Percentiles rank a stretch among this genome's conserved stretches.
These are phyloP conservation scores for Lentinus polychrous DNA, from an alignment of 1,284 basidiomycete species.

Conservation along the genomic window DNA sequence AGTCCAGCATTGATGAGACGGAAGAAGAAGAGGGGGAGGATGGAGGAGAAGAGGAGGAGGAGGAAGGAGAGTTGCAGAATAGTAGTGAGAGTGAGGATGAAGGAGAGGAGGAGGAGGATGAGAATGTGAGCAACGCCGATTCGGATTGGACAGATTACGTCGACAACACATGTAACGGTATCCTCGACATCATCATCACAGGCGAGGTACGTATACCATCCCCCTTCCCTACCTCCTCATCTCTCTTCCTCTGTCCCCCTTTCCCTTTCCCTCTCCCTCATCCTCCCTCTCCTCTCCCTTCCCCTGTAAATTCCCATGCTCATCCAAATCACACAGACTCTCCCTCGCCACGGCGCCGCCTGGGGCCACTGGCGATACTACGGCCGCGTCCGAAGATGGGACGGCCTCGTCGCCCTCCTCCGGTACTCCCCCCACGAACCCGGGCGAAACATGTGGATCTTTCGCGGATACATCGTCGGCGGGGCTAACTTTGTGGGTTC, in stretches of 20 bases:
- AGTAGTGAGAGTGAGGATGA: too few species aligned
- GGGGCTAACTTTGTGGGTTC: constrained; percentile 61
- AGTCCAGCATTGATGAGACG: constrained; percentile 19
- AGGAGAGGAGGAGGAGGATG: constrained; percentile 6
- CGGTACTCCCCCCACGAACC: constrained; percentile 28
- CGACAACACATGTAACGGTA: constrained; percentile 37
- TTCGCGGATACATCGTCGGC: constrained; percentile 64
- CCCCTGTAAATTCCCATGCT: not conserved
- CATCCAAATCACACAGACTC: constrained; percentile 32
- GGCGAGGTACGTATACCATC: constrained; percentile 35
- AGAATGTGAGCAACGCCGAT: constrained; percentile 3
- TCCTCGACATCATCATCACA: constrained; percentile 50
- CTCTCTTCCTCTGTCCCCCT: not conserved
- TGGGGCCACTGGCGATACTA: constrained; percentile 56
- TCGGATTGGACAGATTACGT: constrained; percentile 13
- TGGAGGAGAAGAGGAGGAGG: not conserved
- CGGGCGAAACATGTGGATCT: constrained; percentile 39
- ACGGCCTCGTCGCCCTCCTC: constrained; percentile 60
- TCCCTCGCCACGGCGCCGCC: constrained; percentile 46
- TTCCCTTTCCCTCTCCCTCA: constrained; percentile 1
- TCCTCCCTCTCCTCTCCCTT: not conserved
- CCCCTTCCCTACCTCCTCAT: not conserved
- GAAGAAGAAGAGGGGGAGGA: constrained; percentile 12
- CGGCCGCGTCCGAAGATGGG: constrained; percentile 60
- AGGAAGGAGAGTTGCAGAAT: too few species aligned